Conservation (phyloP, 2,329 filamentous ascomycete genomes). For the Metarhizium album region DNA sequence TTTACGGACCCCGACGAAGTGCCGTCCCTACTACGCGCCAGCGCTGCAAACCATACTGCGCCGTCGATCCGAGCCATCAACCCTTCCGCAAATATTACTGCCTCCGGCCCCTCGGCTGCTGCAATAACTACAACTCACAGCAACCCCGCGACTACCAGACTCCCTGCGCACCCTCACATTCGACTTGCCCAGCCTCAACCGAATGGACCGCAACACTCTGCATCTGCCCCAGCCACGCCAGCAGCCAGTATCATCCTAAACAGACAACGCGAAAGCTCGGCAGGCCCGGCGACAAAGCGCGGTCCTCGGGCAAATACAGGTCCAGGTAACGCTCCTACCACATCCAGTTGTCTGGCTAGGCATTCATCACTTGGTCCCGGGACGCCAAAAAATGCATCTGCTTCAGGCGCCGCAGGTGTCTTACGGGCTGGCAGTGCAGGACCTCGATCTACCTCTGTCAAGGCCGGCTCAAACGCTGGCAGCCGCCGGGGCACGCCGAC, state of each 20-base stretch:
- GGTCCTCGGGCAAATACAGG: conserved; percentile 37
- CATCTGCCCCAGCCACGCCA: conserved; percentile 49
- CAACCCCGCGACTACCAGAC: conserved; percentile 31
- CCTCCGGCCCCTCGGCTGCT: conserved; percentile 16
- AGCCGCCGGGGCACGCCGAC: conserved; percentile 40
- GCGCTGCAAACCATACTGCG: conserved; percentile 39
- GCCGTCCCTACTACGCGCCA: conserved; percentile 49
- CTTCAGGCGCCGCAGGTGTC: conserved; percentile 19
- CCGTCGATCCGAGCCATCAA: conserved; percentile 32
- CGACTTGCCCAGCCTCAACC: conserved; percentile 40
- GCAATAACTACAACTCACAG: conserved; percentile 21
- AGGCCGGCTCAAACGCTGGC: conserved; percentile 27
- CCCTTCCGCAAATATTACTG: conserved; percentile 25
- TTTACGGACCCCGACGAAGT: conserved; percentile 53
- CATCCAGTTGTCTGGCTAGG: conserved; percentile 48
- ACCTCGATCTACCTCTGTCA: conserved; percentile 39
- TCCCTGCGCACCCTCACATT: conserved; percentile 32
- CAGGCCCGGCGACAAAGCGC: conserved; percentile 47
- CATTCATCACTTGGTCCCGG: conserved; percentile 54
- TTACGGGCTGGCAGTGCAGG: conserved; percentile 48
- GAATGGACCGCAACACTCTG: conserved; percentile 25
- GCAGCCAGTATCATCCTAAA: conserved; percentile 50
- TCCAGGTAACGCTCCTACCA: conserved; percentile 35
- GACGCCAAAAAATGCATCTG: conserved; percentile 39
- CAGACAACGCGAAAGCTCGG: conserved; percentile 47